These are phyloP conservation scores for Dissophora ornata DNA, from an alignment of 192 early-diverging fungal species.

Conservation along the genomic window DNA sequence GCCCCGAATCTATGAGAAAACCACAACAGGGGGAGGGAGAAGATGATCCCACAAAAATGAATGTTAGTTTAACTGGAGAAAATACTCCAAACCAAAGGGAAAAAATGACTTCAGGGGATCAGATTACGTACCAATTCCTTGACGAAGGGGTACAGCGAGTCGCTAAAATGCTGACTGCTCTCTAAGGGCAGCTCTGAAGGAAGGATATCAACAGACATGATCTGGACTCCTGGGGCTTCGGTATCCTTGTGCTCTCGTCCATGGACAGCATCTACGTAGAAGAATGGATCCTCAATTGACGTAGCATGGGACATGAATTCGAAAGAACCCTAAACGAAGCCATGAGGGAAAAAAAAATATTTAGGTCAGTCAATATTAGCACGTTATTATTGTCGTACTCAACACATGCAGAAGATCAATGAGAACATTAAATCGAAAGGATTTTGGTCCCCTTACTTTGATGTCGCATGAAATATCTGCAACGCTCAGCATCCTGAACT, in stretches of 20 bases:
- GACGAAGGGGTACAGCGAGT: slow-evolving; percentile 83
- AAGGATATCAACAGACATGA: slow-evolving; percentile 97
- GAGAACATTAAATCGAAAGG: too few species aligned
- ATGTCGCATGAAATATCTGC: slow-evolving; percentile 97
- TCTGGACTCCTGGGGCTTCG: slow-evolving; percentile 88
- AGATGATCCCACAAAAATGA: not conserved
- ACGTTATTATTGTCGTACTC: too few species aligned
- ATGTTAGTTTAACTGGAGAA: too few species aligned
- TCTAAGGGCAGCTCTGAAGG: slow-evolving; percentile 97
- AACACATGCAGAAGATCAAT: too few species aligned
- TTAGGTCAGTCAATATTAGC: not conserved
- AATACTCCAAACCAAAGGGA: too few species aligned
- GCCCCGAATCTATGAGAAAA: slow-evolving; percentile 52
- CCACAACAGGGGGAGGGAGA: not conserved
- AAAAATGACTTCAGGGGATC: too few species aligned
- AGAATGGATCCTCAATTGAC: slow-evolving; percentile 92
- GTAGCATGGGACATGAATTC: slow-evolving; percentile 94
- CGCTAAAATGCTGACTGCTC: slow-evolving; percentile 92
- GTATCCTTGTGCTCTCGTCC: slow-evolving; percentile 68
- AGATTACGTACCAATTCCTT: slow-evolving; percentile 76
- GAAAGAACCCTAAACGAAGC: slow-evolving; percentile 77
- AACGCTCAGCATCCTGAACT: slow-evolving; percentile 81
- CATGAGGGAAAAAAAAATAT: slow-evolving; percentile 7
- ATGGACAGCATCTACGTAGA: slow-evolving; percentile 87
- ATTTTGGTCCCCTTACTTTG: slow-evolving; percentile 60